These are phyloP conservation scores for Pterothamnion heteromorphum DNA, from an alignment of 31 red algal species.

Conservation along the genomic window DNA sequence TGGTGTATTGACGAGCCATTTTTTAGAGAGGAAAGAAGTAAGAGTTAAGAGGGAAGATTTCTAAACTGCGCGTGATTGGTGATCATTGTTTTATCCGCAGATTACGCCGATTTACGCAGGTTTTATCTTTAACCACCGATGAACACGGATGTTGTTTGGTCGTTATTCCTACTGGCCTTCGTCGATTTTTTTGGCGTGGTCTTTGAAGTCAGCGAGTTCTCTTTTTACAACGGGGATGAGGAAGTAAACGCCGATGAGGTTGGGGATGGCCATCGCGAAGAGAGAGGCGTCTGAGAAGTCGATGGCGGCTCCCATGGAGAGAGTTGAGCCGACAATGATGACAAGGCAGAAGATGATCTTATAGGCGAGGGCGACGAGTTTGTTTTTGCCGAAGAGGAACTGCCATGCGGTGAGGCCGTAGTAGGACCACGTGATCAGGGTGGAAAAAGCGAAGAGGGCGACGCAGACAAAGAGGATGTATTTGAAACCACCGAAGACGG, in stretches of 20 bases:
- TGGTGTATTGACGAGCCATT: background rate
- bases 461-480: conserved; percentile 30
- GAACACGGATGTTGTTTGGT: no score
- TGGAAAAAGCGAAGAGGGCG: conserved; percentile 40
- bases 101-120: no score
- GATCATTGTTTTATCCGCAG: no score
- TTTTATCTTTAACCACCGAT: no score
- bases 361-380: background rate
- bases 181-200: background rate
- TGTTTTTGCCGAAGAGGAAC: conserved; percentile 24
- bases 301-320: background rate
- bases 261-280: conserved; percentile 33
- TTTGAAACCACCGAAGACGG: background rate
- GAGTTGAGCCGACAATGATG: conserved; percentile 8
- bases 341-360: conserved; percentile 33
- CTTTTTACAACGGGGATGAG: background rate
- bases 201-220: background rate
- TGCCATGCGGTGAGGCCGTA: background rate
- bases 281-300: background rate
- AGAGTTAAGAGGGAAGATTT: no score
- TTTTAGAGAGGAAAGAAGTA: no score
- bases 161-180: no score
- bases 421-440: conserved; percentile 49
- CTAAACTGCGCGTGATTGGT: no score
- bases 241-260: conserved; percentile 19